These are phyloP conservation scores for Papilionanthe hybrid DNA, from an alignment of 116 monocot genomes.

Conservation along the genomic window DNA sequence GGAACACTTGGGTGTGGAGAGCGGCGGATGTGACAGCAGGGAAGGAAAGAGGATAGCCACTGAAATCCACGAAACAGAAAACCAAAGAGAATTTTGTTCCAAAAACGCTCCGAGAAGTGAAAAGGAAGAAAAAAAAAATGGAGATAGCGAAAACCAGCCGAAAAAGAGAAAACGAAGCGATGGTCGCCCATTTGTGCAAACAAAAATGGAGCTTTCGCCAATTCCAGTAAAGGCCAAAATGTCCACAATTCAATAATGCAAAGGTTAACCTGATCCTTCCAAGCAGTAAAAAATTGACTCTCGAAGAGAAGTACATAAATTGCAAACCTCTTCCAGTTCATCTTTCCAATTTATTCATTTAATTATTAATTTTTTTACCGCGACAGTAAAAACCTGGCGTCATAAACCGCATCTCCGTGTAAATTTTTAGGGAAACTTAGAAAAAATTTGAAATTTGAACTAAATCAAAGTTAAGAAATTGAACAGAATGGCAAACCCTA, in stretches of 20 bases:
- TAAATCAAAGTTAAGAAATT: too few species aligned
- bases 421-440: too few species aligned
- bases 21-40: constrained; percentile 1
- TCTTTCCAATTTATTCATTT: background rate
- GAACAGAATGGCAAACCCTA: background rate
- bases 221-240: constrained; percentile 5
- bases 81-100: background rate
- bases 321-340: background rate
- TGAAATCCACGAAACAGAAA: background rate
- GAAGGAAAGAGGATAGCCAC: background rate
- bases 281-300: background rate
- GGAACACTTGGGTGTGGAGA: background rate
- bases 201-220: constrained; percentile 9
- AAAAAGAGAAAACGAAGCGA: background rate
- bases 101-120: background rate
- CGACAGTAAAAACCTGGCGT: background rate
- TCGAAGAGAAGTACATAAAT: background rate
- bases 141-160: too few species aligned
- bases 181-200: constrained; percentile 1
- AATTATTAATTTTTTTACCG: constrained; percentile 2
- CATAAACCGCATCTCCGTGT: too few species aligned
- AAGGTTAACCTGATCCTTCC: background rate
- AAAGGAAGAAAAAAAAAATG: background rate
- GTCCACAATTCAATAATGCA: constrained; percentile 8
- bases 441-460: too few species aligned